These are phyloP conservation scores for Zygoascus bituminiphila DNA, from an alignment of 805 yeast genomes.

Conservation along the genomic window DNA sequence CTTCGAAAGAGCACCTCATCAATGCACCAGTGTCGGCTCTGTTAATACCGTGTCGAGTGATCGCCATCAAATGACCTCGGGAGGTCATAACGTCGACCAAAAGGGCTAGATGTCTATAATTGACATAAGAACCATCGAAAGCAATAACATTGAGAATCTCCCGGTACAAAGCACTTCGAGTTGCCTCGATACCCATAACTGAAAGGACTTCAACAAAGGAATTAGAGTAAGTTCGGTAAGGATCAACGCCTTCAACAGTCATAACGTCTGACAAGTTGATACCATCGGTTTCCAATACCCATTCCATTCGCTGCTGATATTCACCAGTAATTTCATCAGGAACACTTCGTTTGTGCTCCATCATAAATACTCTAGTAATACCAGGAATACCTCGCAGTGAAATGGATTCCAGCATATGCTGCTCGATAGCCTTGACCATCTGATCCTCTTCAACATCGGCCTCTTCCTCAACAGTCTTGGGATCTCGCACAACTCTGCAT, in stretches of 20 bases:
- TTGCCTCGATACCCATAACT: conserved; percentile 97
- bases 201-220: conserved; percentile 92
- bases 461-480: conserved; percentile 86
- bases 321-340: conserved; percentile 74
- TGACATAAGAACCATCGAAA: conserved; percentile 98
- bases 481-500: conserved; percentile 97
- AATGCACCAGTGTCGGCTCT: conserved; percentile 98
- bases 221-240: conserved; percentile 85
- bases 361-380: conserved; percentile 72
- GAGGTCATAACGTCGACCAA: conserved; percentile 98
- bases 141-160: conserved; percentile 97
- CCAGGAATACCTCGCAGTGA: conserved; percentile 94
- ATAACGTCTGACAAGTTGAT: conserved; percentile 91
- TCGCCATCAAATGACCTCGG: conserved; percentile 96
- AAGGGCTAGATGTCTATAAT: conserved; percentile 96
- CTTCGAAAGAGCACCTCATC: conserved; percentile 99
- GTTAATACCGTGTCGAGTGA: conserved; percentile 98
- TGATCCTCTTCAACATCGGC: conserved; percentile 96
- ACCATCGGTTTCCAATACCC: conserved; percentile 99
- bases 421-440: conserved; percentile 87
- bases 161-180: conserved; percentile 85
- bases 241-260: conserved; percentile 91
- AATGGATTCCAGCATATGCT: conserved; percentile 91
- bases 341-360: conserved; percentile 34
- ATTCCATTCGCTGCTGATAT: conserved; percentile 80